A percentile compares a stretch with the other conserved stretches of the same genome.
These are phyloP conservation scores for Lyophyllum decastes DNA, from an alignment of 768 basidiomycete species.

Conservation along the genomic window DNA sequence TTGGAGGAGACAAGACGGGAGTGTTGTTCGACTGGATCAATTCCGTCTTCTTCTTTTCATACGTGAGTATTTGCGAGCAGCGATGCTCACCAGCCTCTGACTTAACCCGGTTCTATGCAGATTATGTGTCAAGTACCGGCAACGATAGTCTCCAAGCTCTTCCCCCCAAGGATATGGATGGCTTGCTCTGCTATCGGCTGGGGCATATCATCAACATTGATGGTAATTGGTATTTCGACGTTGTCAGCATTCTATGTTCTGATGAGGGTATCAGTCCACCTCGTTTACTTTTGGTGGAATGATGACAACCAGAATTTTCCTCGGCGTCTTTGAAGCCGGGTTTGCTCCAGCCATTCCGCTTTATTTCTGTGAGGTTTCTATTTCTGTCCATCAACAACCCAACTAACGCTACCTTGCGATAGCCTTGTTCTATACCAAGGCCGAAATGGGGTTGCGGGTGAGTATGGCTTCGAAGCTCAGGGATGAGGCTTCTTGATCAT, in stretches of 20 bases:
- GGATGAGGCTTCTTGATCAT: neutral
- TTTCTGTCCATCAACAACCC: neutral
- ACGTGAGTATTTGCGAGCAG: slow-evolving; percentile 41
- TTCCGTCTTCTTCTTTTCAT: slow-evolving; percentile 78
- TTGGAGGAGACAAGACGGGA: slow-evolving; percentile 70
- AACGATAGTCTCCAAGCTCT: slow-evolving; percentile 63
- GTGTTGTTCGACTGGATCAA: slow-evolving; percentile 77
- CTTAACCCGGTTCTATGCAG: slow-evolving; percentile 36
- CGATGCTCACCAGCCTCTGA: neutral
- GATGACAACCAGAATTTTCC: slow-evolving; percentile 54
- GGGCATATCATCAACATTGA: slow-evolving; percentile 74
- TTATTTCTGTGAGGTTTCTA: slow-evolving; percentile 62
- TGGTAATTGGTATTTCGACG: slow-evolving; percentile 43
- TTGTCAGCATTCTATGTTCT: neutral
- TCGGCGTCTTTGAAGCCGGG: slow-evolving; percentile 80
- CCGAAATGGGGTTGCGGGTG: slow-evolving; percentile 71
- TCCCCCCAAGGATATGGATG: slow-evolving; percentile 69
- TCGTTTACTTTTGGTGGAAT: slow-evolving; percentile 62
- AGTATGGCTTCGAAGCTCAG: slow-evolving; percentile 9
- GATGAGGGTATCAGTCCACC: slow-evolving; percentile 48
- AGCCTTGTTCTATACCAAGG: slow-evolving; percentile 80
- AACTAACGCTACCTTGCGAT: neutral
- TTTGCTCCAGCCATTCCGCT: slow-evolving; percentile 79
- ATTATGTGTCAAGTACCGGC: slow-evolving; percentile 73
- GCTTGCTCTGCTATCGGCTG: slow-evolving; percentile 68